phyloP scores from a whole-genome alignment of 148 eudicot species.

The Arbutus unedo region DNA sequence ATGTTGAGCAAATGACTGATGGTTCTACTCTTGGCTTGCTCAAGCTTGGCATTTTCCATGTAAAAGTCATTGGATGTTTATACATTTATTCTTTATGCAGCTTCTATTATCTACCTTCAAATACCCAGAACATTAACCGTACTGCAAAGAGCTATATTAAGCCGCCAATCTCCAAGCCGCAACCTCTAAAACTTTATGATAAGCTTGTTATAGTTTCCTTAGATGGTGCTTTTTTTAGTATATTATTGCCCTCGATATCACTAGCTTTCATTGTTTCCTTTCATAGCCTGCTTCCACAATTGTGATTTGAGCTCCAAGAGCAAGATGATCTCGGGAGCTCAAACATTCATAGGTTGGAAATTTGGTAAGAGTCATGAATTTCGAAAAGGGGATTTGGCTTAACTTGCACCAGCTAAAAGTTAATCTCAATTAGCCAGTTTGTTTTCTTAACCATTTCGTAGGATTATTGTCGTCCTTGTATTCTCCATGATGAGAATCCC shows the following conservation, averaged over 20 bases:
- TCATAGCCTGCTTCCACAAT: neutral
- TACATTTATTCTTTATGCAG: neutral
- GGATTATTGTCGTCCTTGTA: too few relatives aligned
- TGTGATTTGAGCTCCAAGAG: neutral
- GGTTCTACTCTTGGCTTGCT: neutral
- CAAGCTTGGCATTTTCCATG: neutral
- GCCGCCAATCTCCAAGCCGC: neutral
- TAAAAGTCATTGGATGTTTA: neutral
- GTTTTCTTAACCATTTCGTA: too few relatives aligned
- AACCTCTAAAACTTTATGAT: neutral
- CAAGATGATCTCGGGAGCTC: neutral
- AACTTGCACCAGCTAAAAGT: too few relatives aligned
- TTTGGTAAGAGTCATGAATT: neutral
- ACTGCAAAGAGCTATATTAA: neutral
- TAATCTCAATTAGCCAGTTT: too few relatives aligned
- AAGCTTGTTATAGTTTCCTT: neutral
- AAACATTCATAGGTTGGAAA: neutral
- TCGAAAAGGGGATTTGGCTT: too few relatives aligned
- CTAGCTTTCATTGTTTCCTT: neutral
- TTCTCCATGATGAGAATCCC: too few relatives aligned
- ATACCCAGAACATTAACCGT: neutral
- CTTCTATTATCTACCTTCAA: neutral
- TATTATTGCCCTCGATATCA: neutral
- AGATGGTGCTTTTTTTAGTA: neutral
- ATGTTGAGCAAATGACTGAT: neutral